A percentile compares a stretch with the other conserved stretches of the same genome.
phyloP scores from a whole-genome alignment of 2,329 filamentous ascomycete species.

The Alternaria sp. region DNA sequence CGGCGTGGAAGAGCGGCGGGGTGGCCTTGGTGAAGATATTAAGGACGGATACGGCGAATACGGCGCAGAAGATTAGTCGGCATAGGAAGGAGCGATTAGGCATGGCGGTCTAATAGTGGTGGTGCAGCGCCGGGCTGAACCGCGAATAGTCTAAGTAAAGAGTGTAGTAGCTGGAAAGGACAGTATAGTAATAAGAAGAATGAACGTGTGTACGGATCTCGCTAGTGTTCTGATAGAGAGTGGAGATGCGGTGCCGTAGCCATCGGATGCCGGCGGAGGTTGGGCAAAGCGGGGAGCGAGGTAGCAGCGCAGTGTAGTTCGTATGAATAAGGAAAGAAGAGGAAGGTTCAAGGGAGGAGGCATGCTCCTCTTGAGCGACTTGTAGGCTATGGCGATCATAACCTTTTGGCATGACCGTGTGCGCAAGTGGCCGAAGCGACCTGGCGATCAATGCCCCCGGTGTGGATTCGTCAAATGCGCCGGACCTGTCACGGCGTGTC shows the following conservation, averaged over 20 bases:
- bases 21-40: conserved; percentile 42
- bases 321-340: conserved; percentile 11
- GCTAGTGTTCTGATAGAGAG: conserved; percentile 14
- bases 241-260: conserved; percentile 13
- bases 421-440: conserved; percentile 21
- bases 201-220: conserved; percentile 5
- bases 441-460: conserved; percentile 32
- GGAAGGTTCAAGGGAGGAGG: conserved; percentile 7
- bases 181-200: neutral
- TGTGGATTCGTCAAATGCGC: conserved; percentile 12
- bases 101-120: conserved; percentile 25
- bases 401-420: conserved; percentile 25
- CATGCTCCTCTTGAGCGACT: conserved; percentile 10
- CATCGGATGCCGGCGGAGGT: conserved; percentile 18
- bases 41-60: conserved; percentile 44
- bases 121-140: conserved; percentile 29
- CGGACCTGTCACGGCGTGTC: conserved; percentile 10
- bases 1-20: conserved; percentile 36
- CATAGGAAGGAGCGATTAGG: conserved; percentile 42
- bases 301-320: neutral
- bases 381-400: conserved; percentile 22
- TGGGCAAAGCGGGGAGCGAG: conserved; percentile 8
- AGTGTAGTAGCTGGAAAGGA: conserved; percentile 1
- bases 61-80: conserved; percentile 39
- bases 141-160: conserved; percentile 7